phyloP scores from a whole-genome alignment of 1,284 basidiomycete species.

The Sutorius eximius region DNA sequence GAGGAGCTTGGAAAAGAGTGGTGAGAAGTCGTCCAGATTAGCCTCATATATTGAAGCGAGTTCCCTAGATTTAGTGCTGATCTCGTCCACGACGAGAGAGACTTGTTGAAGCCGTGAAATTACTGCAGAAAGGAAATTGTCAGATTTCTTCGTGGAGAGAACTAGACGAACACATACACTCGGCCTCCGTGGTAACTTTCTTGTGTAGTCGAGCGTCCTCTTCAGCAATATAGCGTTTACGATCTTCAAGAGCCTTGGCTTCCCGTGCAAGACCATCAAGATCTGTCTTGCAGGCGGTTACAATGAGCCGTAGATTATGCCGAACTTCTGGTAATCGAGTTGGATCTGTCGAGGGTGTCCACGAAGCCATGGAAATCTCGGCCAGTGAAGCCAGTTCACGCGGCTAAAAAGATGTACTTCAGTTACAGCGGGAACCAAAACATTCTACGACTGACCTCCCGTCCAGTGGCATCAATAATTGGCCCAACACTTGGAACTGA shows the following conservation, averaged over 20 bases:
- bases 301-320: constrained; percentile 89
- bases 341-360: constrained; percentile 83
- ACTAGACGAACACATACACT: constrained; percentile 49
- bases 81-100: constrained; percentile 70
- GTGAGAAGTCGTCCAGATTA: constrained; percentile 69
- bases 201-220: constrained; percentile 71
- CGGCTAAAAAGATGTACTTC: constrained; percentile 47
- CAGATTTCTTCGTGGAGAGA: constrained; percentile 11
- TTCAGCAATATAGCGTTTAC: constrained; percentile 70
- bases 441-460: constrained; percentile 59
- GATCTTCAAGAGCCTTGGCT: constrained; percentile 79
- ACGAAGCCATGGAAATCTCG: constrained; percentile 73
- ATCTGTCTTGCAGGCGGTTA: constrained; percentile 78
- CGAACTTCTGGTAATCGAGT: constrained; percentile 92
- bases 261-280: constrained; percentile 88
- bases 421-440: constrained; percentile 8
- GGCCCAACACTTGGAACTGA: constrained; percentile 65
- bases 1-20: constrained; percentile 69
- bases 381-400: constrained; percentile 82
- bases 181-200: constrained; percentile 71
- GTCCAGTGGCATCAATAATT: constrained; percentile 93
- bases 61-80: constrained; percentile 63
- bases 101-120: constrained; percentile 76
- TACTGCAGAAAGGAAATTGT: constrained; percentile 44
- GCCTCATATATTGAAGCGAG: constrained; percentile 63